phyloP scores from a whole-genome alignment of 768 basidiomycete genomes.

The Tylopilus vinaceipallidus region DNA sequence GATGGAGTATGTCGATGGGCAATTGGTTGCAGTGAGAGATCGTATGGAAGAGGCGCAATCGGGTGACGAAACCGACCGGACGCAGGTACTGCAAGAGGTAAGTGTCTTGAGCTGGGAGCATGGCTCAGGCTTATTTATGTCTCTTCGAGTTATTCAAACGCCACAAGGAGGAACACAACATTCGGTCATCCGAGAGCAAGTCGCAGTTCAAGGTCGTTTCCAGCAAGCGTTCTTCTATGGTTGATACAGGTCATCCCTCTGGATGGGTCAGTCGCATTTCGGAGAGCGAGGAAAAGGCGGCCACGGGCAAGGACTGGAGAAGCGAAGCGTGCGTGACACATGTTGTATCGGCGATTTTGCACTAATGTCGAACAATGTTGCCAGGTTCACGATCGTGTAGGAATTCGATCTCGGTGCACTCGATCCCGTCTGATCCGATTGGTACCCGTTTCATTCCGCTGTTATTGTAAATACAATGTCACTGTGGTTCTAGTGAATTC shows the following conservation, averaged over 20 bases:
- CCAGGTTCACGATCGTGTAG: slow-evolving; percentile 20
- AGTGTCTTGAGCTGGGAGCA: slow-evolving; percentile 3
- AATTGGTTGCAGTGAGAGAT: slow-evolving; percentile 85
- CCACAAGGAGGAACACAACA: slow-evolving; percentile 47
- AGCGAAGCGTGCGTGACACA: slow-evolving; percentile 43
- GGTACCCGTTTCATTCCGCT: background rate
- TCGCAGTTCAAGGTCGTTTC: slow-evolving; percentile 82
- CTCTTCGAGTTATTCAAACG: slow-evolving; percentile 52
- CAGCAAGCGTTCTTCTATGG: slow-evolving; percentile 66
- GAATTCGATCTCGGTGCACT: background rate
- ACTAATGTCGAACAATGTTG: background rate
- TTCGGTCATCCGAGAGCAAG: slow-evolving; percentile 39
- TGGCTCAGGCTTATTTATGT: background rate
- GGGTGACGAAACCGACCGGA: slow-evolving; percentile 38
- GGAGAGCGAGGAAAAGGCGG: slow-evolving; percentile 41
- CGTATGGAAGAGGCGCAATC: slow-evolving; percentile 64
- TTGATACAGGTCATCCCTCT: slow-evolving; percentile 62
- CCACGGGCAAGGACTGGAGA: slow-evolving; percentile 49
- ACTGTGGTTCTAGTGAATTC: background rate
- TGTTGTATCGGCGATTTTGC: background rate
- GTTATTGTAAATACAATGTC: background rate
- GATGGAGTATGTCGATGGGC: slow-evolving; percentile 85
- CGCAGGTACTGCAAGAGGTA: slow-evolving; percentile 61
- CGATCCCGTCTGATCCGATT: background rate
- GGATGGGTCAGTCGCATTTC: slow-evolving; percentile 68